A percentile compares a stretch with the other conserved stretches of the same genome.
phyloP scores from a whole-genome alignment of 179 eudicot species.

The Beta macrorhiza region DNA sequence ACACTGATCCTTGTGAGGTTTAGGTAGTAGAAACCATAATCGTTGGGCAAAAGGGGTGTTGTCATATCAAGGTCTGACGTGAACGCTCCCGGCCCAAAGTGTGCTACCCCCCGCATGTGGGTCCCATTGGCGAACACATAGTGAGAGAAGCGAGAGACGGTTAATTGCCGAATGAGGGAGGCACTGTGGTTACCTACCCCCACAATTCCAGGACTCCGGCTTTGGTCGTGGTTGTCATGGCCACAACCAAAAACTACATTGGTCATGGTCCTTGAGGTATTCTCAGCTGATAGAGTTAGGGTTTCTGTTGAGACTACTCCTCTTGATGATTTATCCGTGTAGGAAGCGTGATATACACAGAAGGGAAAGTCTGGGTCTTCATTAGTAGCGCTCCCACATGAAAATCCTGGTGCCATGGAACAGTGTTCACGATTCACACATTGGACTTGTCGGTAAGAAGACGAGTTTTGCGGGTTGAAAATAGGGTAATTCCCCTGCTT shows the following conservation, averaged over 20 bases:
- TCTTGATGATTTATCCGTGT: conserved; percentile 22
- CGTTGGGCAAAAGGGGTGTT: conserved; percentile 25
- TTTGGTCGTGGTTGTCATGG: conserved; percentile 25
- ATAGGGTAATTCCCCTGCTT: conserved; percentile 26
- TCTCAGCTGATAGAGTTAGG: conserved; percentile 16
- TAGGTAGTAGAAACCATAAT: conserved; percentile 26
- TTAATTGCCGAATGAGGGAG: conserved; percentile 26
- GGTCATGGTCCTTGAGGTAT: conserved; percentile 21
- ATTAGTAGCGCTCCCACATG: conserved; percentile 22
- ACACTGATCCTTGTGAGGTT: conserved; percentile 31
- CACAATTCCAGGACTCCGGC: conserved; percentile 28
- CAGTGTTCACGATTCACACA: conserved; percentile 17
- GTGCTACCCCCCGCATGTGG: conserved; percentile 29
- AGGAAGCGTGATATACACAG: conserved; percentile 26
- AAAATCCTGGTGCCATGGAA: conserved; percentile 20
- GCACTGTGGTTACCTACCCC: conserved; percentile 27
- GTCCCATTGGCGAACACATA: conserved; percentile 32
- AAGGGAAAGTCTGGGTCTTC: conserved; percentile 19
- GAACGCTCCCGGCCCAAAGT: conserved; percentile 29
- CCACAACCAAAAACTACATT: conserved; percentile 35
- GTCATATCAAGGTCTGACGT: conserved; percentile 29
- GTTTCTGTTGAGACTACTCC: conserved; percentile 30
- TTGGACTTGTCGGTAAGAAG: conserved; percentile 24
- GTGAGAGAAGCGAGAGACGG: conserved; percentile 30
- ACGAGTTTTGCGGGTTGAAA: conserved; percentile 27